Percentiles rank a stretch among this genome's conserved stretches.
phyloP scores from a whole-genome alignment of 2,329 filamentous ascomycete species.

The Pseudocercospora ulei region DNA sequence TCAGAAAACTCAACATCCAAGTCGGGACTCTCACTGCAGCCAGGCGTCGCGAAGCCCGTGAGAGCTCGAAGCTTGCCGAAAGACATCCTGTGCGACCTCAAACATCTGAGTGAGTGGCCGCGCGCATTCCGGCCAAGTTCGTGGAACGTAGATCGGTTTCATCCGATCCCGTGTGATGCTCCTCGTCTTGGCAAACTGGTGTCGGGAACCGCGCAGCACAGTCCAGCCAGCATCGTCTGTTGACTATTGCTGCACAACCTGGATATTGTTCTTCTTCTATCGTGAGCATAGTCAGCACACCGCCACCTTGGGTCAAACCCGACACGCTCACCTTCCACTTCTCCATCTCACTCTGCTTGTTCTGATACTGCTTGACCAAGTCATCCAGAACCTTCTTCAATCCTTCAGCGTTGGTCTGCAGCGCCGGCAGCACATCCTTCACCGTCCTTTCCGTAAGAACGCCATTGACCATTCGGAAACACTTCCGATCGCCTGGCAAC shows the following conservation, averaged over 20 bases:
- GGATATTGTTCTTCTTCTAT: constrained; percentile 82
- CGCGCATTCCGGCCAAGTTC: not conserved
- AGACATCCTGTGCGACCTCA: not conserved
- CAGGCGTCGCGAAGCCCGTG: no score
- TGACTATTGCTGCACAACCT: constrained; percentile 64
- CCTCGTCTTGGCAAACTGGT: not conserved
- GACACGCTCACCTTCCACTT: constrained; percentile 77
- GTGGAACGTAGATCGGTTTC: not conserved
- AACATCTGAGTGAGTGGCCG: no score
- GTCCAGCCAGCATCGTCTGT: not conserved
- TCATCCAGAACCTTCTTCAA: constrained; percentile 90
- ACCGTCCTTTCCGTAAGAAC: constrained; percentile 91
- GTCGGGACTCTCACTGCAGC: not conserved
- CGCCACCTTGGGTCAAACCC: not conserved
- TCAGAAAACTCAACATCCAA: constrained; percentile 7
- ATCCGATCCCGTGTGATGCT: not conserved
- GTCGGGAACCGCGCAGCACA: not conserved
- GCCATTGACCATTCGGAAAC: constrained; percentile 97
- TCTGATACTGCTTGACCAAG: constrained; percentile 90
- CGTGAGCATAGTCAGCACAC: constrained; percentile 10
- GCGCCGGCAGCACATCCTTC: constrained; percentile 77
- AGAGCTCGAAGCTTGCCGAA: no score
- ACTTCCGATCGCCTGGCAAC: constrained; percentile 76
- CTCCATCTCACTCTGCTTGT: constrained; percentile 88
- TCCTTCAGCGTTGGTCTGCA: constrained; percentile 89